phyloP scores from a whole-genome alignment of 2,329 filamentous ascomycete genomes.

The Elsinoe batatas region DNA sequence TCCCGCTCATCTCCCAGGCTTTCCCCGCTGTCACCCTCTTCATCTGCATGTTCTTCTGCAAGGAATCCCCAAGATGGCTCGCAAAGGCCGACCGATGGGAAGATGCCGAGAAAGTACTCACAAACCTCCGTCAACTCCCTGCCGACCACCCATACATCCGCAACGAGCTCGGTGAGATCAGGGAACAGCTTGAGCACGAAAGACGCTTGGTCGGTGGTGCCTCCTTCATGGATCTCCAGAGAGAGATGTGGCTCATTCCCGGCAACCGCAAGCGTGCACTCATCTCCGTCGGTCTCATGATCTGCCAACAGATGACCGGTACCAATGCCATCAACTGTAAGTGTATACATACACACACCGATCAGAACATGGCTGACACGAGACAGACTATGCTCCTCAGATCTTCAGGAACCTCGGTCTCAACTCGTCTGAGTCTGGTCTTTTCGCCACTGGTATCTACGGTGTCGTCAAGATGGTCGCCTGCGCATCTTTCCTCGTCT shows the following conservation, averaged over 20 bases:
- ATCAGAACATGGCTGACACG: not conserved
- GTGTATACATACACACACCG: not conserved
- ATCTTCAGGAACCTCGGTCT: slow-evolving; percentile 61
- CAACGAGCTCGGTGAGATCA: slow-evolving; percentile 54
- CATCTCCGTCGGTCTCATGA: slow-evolving; percentile 53
- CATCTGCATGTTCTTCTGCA: slow-evolving; percentile 50
- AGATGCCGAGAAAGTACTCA: slow-evolving; percentile 47
- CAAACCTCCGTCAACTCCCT: slow-evolving; percentile 47
- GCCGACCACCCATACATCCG: slow-evolving; percentile 48
- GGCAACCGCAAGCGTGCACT: slow-evolving; percentile 54
- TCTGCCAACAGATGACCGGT: slow-evolving; percentile 66
- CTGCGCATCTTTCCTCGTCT: slow-evolving; percentile 56
- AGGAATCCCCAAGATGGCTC: slow-evolving; percentile 57
- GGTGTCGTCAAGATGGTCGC: slow-evolving; percentile 60
- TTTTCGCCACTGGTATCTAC: slow-evolving; percentile 66
- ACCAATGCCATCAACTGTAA: slow-evolving; percentile 37
- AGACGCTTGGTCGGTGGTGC: slow-evolving; percentile 57
- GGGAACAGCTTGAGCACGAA: slow-evolving; percentile 57
- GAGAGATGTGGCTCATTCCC: slow-evolving; percentile 58
- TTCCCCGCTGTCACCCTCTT: slow-evolving; percentile 54
- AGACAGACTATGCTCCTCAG: slow-evolving; percentile 58
- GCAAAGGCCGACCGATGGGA: slow-evolving; percentile 61
- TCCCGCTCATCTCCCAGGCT: slow-evolving; percentile 56
- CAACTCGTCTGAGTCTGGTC: slow-evolving; percentile 44
- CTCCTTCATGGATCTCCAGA: slow-evolving; percentile 52